phyloP scores from a whole-genome alignment of 768 basidiomycete genomes.

The Ramaria sp. region DNA sequence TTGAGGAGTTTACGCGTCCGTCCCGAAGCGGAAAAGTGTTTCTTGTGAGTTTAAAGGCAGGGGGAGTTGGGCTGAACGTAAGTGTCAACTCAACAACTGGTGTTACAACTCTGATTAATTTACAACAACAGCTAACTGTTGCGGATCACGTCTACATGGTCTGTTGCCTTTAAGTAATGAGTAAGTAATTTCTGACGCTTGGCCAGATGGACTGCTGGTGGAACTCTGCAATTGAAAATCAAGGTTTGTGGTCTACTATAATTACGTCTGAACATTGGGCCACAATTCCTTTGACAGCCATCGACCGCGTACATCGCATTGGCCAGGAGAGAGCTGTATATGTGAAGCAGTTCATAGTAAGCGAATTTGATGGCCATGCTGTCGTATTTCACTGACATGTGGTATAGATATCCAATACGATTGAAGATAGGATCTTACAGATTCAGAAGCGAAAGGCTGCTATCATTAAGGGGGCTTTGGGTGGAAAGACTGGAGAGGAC shows the following conservation, averaged over 20 bases:
- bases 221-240: conserved; percentile 76
- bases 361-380: conserved; percentile 13
- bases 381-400: neutral
- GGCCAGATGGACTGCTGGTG: conserved; percentile 87
- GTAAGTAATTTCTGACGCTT: neutral
- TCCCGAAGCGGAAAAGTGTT: conserved; percentile 66
- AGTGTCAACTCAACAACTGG: conserved; percentile 14
- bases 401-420: conserved; percentile 53
- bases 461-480: conserved; percentile 77
- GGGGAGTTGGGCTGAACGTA: conserved; percentile 85
- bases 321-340: conserved; percentile 76
- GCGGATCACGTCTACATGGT: conserved; percentile 88
- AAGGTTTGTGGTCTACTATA: conserved; percentile 34
- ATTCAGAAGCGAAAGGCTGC: conserved; percentile 84
- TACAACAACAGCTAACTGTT: conserved; percentile 42
- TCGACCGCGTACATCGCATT: conserved; percentile 78
- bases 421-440: conserved; percentile 67
- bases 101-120: neutral
- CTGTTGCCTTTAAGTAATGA: conserved; percentile 11
- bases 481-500: conserved; percentile 42
- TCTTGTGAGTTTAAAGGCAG: conserved; percentile 77
- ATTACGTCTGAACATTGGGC: neutral
- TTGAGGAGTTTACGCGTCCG: conserved; percentile 64
- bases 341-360: conserved; percentile 76
- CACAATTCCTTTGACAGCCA: conserved; percentile 35